These are phyloP conservation scores for Cubamyces sp. DNA, from an alignment of 768 basidiomycete genomes.

Conservation along the genomic window DNA sequence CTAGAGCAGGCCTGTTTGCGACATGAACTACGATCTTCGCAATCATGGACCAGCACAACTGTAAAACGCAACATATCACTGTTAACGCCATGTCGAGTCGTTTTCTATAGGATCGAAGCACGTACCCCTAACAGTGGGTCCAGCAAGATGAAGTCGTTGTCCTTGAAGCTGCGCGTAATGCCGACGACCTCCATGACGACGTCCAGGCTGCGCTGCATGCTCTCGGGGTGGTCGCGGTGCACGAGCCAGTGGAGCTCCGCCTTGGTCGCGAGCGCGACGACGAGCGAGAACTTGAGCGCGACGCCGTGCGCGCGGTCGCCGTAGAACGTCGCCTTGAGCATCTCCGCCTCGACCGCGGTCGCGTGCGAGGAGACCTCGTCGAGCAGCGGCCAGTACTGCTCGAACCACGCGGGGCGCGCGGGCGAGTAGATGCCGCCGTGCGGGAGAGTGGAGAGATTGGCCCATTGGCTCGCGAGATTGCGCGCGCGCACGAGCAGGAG, in stretches of 20 bases:
- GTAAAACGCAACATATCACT: background rate
- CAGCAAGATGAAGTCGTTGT: conserved; percentile 31
- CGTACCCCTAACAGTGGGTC: conserved; percentile 33
- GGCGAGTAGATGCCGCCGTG: conserved; percentile 16
- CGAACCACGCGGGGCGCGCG: conserved; percentile 27
- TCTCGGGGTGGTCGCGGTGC: conserved; percentile 27
- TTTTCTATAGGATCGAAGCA: background rate
- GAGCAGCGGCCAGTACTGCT: conserved; percentile 31
- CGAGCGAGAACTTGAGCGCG: conserved; percentile 30
- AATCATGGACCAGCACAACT: conserved; percentile 32
- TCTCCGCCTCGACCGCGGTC: conserved; percentile 22
- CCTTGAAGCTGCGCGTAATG: conserved; percentile 30
- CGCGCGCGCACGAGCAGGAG: conserved; percentile 20
- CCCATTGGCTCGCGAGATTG: conserved; percentile 12
- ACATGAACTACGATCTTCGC: conserved; percentile 28
- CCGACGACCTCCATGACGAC: conserved; percentile 30
- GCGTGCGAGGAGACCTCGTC: conserved; percentile 28
- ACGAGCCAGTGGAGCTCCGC: conserved; percentile 32
- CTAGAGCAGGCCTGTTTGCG: conserved; percentile 11
- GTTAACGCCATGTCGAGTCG: background rate
- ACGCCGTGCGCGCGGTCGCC: conserved; percentile 25
- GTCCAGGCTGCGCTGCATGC: conserved; percentile 28
- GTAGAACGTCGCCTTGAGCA: conserved; percentile 30
- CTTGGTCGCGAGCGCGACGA: conserved; percentile 30
- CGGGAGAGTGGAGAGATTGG: conserved; percentile 10